Percentiles rank a stretch among this genome's conserved stretches.
Evolutionary conservation across 495 filamentous ascomycete species (phyloP).

Genomic region (Patellaria atrata): DNA sequence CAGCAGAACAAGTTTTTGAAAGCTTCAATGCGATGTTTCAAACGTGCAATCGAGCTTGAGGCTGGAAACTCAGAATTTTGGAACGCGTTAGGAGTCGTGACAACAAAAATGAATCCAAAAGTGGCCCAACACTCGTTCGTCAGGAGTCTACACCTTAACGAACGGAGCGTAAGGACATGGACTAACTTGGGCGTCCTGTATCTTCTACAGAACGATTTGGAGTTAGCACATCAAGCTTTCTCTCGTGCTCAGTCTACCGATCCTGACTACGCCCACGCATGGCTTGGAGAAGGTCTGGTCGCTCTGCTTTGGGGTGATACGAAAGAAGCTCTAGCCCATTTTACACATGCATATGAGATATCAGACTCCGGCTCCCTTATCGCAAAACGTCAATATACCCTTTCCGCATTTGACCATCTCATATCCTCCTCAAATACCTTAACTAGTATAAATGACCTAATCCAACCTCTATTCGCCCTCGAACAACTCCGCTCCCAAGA

Average conservation of each 20-base stretch:
- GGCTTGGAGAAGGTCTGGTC: conserved; percentile 84
- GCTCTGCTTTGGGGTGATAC: conserved; percentile 57
- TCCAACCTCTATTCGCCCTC: conserved; percentile 76
- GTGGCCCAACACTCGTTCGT: conserved; percentile 91
- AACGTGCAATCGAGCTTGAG: conserved; percentile 88
- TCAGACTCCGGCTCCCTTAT: conserved; percentile 55
- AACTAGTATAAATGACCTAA: conserved; percentile 45
- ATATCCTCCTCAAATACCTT: conserved; percentile 38
- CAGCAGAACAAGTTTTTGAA: conserved; percentile 50
- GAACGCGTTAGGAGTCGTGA: conserved; percentile 89
- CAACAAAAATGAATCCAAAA: conserved; percentile 65
- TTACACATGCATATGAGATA: conserved; percentile 94
- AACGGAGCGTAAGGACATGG: conserved; percentile 68
- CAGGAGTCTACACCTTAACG: conserved; percentile 85
- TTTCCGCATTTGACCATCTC: conserved; percentile 67
- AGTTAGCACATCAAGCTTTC: conserved; percentile 78
- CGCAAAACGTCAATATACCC: conserved; percentile 59
- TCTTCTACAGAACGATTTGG: conserved; percentile 63
- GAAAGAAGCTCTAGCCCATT: conserved; percentile 65
- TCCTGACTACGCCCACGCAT: conserved; percentile 81
- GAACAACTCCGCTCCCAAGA: conserved; percentile 58
- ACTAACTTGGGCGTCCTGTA: conserved; percentile 82
- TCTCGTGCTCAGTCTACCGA: conserved; percentile 83
- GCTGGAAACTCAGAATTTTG: conserved; percentile 94
- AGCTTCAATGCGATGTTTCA: conserved; percentile 83